A percentile compares a stretch with the other conserved stretches of the same genome.
Evolutionary conservation across 176 grass and related monocot species (phyloP).

Genomic region (Areca catechu): DNA sequence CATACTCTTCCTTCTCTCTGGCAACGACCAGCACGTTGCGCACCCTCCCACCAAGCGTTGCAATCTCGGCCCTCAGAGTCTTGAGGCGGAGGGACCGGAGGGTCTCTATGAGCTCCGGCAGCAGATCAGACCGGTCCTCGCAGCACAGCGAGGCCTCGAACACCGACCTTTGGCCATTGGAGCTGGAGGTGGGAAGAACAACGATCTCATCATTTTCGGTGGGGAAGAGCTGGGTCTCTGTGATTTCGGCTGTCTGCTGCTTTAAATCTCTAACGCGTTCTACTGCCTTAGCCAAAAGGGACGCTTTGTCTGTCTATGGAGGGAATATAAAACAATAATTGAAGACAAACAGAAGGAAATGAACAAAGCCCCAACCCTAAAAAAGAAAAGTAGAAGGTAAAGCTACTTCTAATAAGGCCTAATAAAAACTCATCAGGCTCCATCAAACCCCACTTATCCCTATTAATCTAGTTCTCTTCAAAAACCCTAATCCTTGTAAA

Average conservation of each 20-base stretch:
- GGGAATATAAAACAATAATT: neutral
- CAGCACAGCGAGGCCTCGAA: slow-evolving; percentile 15
- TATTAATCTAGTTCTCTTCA: too few species aligned
- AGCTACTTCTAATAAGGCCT: too few species aligned
- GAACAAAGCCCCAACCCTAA: neutral
- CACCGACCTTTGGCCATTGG: neutral
- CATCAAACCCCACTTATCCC: too few species aligned
- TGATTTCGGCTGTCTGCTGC: slow-evolving; percentile 5
- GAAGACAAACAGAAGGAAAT: neutral
- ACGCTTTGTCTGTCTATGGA: slow-evolving; percentile 12
- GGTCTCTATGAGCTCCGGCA: slow-evolving; percentile 15
- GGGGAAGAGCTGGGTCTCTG: slow-evolving; percentile 3
- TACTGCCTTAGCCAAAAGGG: slow-evolving; percentile 12
- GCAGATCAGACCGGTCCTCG: slow-evolving; percentile 15
- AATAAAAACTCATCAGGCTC: too few species aligned
- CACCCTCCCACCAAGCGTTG: slow-evolving; percentile 13
- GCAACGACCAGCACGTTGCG: slow-evolving; percentile 14
- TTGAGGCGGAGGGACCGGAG: slow-evolving; percentile 11
- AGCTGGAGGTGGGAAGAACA: slow-evolving; percentile 3
- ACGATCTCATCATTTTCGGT: slow-evolving; percentile 12
- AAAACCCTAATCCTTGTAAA: too few species aligned
- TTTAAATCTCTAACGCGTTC: slow-evolving; percentile 15
- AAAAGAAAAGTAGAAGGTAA: too few species aligned
- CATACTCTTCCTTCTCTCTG: neutral
- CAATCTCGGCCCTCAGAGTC: slow-evolving; percentile 11